Percentiles rank a stretch among this genome's conserved stretches.
Conservation (phyloP, 2,329 filamentous ascomycete genomes). For the Nannizzia gypsea region DNA sequence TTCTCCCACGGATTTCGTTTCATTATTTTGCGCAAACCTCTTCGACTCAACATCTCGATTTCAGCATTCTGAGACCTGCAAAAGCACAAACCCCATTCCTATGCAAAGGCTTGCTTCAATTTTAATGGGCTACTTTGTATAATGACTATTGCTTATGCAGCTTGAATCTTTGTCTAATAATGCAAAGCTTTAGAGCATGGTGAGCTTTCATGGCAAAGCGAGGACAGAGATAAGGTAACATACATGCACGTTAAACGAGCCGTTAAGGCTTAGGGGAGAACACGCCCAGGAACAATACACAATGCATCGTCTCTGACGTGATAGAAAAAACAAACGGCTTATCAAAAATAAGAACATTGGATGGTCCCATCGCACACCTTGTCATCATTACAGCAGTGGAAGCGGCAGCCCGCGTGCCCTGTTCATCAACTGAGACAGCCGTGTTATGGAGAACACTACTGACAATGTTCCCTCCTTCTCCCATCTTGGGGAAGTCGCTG, state of each 20-base stretch:
- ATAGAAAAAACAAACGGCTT: constrained; percentile 2
- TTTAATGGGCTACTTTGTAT: too few species aligned
- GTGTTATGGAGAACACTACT: neutral
- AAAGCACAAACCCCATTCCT: too few species aligned
- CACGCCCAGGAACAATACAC: neutral
- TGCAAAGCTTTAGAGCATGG: too few species aligned
- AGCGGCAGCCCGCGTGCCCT: neutral
- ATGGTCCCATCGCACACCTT: neutral
- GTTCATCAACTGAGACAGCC: neutral
- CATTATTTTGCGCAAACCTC: too few species aligned
- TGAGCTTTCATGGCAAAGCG: too few species aligned
- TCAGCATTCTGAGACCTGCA: too few species aligned
- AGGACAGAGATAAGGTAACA: too few species aligned
- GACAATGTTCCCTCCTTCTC: neutral
- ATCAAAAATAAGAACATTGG: neutral
- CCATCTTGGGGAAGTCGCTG: neutral
- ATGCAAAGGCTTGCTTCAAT: too few species aligned
- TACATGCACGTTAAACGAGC: neutral
- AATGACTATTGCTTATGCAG: too few species aligned
- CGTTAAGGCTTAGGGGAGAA: neutral
- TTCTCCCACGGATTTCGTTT: too few species aligned
- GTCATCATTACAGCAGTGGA: neutral
- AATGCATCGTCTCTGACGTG: neutral
- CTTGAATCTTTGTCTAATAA: too few species aligned
- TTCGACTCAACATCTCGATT: too few species aligned